Percentiles rank a stretch among this genome's conserved stretches.
phyloP scores from a whole-genome alignment of 768 basidiomycete genomes.

The Lentinula edodes region DNA sequence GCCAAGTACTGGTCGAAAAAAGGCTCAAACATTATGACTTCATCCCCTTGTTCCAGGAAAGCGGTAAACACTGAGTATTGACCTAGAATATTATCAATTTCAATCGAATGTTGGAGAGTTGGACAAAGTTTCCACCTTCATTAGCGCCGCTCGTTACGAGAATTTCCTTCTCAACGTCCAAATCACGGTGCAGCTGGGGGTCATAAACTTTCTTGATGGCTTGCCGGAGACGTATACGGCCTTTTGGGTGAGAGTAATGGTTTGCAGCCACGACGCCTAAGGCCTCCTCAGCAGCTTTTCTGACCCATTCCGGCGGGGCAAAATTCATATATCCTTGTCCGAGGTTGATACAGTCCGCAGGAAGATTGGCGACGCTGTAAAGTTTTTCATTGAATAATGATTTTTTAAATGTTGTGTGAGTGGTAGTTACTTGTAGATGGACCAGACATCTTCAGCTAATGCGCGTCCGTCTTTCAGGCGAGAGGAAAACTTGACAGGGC shows the following conservation, averaged over 20 bases:
- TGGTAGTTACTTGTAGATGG: conserved; percentile 69
- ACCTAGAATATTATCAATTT: conserved; percentile 39
- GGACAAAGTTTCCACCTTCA: conserved; percentile 53
- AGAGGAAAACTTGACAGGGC: conserved; percentile 55
- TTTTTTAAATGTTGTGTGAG: background rate
- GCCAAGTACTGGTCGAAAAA: conserved; percentile 97
- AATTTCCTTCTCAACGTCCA: conserved; percentile 88
- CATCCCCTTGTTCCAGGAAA: conserved; percentile 87
- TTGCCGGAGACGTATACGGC: conserved; percentile 79
- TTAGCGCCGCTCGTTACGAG: conserved; percentile 97
- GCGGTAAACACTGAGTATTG: conserved; percentile 93
- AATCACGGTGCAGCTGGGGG: conserved; percentile 57
- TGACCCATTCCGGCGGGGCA: conserved; percentile 75
- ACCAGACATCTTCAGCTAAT: conserved; percentile 83
- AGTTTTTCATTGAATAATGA: background rate
- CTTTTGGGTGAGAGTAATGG: conserved; percentile 91
- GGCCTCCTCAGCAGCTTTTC: conserved; percentile 66
- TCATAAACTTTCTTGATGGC: conserved; percentile 83
- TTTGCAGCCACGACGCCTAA: conserved; percentile 60
- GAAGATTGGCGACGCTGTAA: conserved; percentile 78
- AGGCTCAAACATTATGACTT: conserved; percentile 98
- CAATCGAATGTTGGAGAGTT: background rate
- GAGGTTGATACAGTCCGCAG: conserved; percentile 89
- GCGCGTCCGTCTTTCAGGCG: conserved; percentile 73
- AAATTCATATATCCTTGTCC: conserved; percentile 97